Percentiles rank a stretch among this genome's conserved stretches.
phyloP scores from a whole-genome alignment of 164 flowering plant species.

The Liriodendron chinense region DNA sequence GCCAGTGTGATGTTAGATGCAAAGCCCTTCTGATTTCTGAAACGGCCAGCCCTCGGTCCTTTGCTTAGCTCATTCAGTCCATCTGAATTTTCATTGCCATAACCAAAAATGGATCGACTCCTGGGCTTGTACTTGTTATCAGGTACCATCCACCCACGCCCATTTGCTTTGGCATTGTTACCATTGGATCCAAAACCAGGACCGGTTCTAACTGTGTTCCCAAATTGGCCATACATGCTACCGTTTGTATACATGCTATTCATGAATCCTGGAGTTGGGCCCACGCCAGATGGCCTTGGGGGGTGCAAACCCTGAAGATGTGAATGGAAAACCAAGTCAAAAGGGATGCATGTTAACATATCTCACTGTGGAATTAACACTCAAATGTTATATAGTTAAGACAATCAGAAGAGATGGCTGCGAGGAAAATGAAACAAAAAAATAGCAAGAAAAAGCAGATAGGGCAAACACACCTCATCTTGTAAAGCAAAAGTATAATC shows the following conservation, averaged over 20 bases:
- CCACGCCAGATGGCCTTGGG: constrained; percentile 26
- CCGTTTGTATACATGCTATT: constrained; percentile 41
- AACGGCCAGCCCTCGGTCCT: constrained; percentile 74
- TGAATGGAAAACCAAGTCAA: not conserved
- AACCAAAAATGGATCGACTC: constrained; percentile 49
- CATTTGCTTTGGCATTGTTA: constrained; percentile 31
- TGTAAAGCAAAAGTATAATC: not conserved
- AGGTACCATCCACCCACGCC: constrained; percentile 53
- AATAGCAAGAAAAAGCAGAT: not conserved
- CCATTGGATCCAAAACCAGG: constrained; percentile 35
- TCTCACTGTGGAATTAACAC: no score
- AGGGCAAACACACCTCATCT: not conserved
- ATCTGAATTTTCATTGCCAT: constrained; percentile 60
- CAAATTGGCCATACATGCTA: constrained; percentile 42
- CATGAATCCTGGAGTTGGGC: constrained; percentile 31
- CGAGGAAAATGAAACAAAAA: no score
- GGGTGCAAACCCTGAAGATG: constrained; percentile 22
- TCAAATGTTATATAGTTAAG: not conserved
- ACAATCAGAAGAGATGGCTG: not conserved
- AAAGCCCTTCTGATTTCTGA: constrained; percentile 51
- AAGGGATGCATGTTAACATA: not conserved
- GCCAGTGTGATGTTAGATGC: constrained; percentile 33
- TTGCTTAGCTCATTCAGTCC: constrained; percentile 82
- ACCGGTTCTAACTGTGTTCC: constrained; percentile 31
- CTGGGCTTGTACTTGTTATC: constrained; percentile 65